Evolutionary conservation across 2,329 filamentous ascomycete genomes (phyloP).

Genomic region (Xylariaceae sp.): DNA sequence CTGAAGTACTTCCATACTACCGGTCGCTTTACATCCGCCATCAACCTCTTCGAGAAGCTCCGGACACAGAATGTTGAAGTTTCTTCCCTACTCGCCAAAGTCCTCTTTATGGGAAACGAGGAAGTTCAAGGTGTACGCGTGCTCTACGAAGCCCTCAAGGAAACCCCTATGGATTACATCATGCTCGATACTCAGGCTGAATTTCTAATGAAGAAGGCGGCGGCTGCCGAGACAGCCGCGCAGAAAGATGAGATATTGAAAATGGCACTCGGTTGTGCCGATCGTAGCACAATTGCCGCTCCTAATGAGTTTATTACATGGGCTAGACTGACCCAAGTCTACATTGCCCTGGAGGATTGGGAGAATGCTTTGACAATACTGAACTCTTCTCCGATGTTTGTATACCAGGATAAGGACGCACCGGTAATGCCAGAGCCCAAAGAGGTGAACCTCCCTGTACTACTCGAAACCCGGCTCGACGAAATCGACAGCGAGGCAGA

Average conservation of each 20-base stretch:
- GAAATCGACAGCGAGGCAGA: constrained; percentile 92
- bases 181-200: constrained; percentile 91
- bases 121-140: constrained; percentile 92
- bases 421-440: constrained; percentile 90
- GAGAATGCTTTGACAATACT: constrained; percentile 90
- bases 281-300: constrained; percentile 88
- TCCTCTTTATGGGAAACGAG: constrained; percentile 91
- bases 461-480: constrained; percentile 84
- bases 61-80: constrained; percentile 87
- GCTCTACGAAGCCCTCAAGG: constrained; percentile 80
- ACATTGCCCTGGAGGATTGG: constrained; percentile 92
- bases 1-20: constrained; percentile 94
- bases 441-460: constrained; percentile 77
- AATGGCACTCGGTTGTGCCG: constrained; percentile 87
- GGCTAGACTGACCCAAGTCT: constrained; percentile 89
- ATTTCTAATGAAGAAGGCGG: constrained; percentile 81
- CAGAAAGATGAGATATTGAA: constrained; percentile 63
- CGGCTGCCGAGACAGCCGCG: constrained; percentile 47
- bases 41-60: constrained; percentile 96
- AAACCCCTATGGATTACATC: constrained; percentile 95
- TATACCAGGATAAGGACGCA: constrained; percentile 96
- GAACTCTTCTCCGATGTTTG: constrained; percentile 99
- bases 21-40: constrained; percentile 86
- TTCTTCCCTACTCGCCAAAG: constrained; percentile 82
- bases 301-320: constrained; percentile 97